Conservation (phyloP, 345 rosid genomes). For the Eutrema japonicum region DNA sequence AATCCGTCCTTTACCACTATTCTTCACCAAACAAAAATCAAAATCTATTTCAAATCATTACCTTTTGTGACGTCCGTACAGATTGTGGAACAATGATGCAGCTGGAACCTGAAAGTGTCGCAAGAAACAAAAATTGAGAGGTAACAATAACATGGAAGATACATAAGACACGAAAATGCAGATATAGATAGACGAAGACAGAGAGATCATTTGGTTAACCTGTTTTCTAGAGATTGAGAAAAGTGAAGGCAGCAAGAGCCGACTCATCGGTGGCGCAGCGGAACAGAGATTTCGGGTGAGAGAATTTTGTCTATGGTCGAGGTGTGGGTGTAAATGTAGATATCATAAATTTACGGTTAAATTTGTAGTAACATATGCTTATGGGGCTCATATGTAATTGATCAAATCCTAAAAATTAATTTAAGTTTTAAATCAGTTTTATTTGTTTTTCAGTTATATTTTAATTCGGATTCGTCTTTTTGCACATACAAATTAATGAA, state of each 20-base stretch:
- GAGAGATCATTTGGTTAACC: slow-evolving; percentile 27
- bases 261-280: slow-evolving; percentile 39
- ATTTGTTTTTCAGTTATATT: no score
- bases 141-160: neutral
- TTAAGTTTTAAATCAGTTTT: no score
- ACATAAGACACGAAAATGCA: neutral
- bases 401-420: no score
- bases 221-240: slow-evolving; percentile 39
- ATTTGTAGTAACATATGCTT: neutral
- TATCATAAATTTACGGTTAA: neutral
- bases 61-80: slow-evolving; percentile 58
- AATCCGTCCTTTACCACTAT: slow-evolving; percentile 10
- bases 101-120: slow-evolving; percentile 51
- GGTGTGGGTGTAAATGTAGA: neutral
- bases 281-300: neutral
- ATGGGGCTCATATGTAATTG: neutral
- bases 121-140: neutral
- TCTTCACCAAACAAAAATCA: neutral
- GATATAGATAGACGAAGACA: slow-evolving; percentile 3
- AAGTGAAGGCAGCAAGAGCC: slow-evolving; percentile 42
- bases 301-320: neutral
- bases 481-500: no score
- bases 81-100: slow-evolving; percentile 42
- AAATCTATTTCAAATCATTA: slow-evolving; percentile 34
- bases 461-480: no score